phyloP scores from a whole-genome alignment of 2,329 filamentous ascomycete genomes.

The Epichloe sp. region DNA sequence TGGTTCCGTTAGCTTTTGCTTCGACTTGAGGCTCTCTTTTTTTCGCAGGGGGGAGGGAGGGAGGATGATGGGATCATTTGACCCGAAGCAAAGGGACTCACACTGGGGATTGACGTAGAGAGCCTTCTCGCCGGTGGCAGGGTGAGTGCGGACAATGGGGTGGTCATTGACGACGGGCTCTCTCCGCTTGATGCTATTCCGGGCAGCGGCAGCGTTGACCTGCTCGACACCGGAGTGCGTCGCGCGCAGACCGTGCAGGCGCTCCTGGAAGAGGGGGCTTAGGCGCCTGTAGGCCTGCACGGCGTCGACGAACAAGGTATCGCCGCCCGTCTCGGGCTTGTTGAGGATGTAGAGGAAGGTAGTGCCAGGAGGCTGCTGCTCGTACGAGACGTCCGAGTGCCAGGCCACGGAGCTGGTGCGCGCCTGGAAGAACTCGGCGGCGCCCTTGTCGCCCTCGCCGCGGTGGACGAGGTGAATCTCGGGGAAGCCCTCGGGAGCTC shows the following conservation, averaged over 20 bases:
- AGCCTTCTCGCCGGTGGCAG: conserved; percentile 71
- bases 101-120: conserved; percentile 75
- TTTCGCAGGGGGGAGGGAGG: no score
- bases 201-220: conserved; percentile 51
- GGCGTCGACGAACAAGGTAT: conserved; percentile 72
- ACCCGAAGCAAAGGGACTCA: conserved; percentile 25
- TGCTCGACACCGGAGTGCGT: conserved; percentile 77
- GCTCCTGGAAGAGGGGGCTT: conserved; percentile 64
- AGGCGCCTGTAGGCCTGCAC: conserved; percentile 71
- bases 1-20: not conserved
- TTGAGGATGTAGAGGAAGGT: conserved; percentile 87
- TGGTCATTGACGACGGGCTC: conserved; percentile 65
- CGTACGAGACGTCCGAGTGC: conserved; percentile 84
- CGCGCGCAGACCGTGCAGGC: conserved; percentile 68
- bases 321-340: conserved; percentile 64
- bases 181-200: conserved; percentile 58
- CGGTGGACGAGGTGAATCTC: conserved; percentile 71
- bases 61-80: no score
- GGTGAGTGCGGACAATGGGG: conserved; percentile 70
- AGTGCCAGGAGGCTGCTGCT: conserved; percentile 76
- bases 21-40: not conserved
- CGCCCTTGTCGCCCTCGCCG: conserved; percentile 37
- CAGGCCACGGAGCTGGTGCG: conserved; percentile 73
- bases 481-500: conserved; percentile 59
- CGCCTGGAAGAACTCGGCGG: conserved; percentile 46